phyloP scores from a whole-genome alignment of 306 rosid genomes.

The Rosa persica region DNA sequence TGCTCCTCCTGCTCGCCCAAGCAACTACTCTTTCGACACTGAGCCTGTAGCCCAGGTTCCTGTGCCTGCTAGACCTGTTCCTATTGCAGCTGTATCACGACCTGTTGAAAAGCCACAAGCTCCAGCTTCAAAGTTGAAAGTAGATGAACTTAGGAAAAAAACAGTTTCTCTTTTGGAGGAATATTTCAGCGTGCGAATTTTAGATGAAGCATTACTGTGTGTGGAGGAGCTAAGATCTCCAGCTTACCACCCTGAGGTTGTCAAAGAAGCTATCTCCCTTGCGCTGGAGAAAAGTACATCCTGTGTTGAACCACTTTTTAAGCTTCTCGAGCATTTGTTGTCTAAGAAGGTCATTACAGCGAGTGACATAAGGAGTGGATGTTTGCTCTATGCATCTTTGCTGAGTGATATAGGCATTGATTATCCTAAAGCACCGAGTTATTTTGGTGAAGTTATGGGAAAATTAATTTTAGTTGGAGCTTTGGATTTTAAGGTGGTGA shows the following conservation, averaged over 20 bases:
- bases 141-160: conserved; percentile 51
- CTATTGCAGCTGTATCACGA: conserved; percentile 21
- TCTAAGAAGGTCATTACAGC: conserved; percentile 51
- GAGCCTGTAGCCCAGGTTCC: conserved; percentile 52
- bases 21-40: conserved; percentile 33
- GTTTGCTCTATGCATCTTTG: conserved; percentile 62
- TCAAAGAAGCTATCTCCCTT: conserved; percentile 78
- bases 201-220: conserved; percentile 85
- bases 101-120: conserved; percentile 53
- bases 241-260: conserved; percentile 75
- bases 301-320: conserved; percentile 56
- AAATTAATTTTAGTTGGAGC: conserved; percentile 51
- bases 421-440: conserved; percentile 76
- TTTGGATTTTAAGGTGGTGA: conserved; percentile 71
- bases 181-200: conserved; percentile 59
- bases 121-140: conserved; percentile 45
- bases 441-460: conserved; percentile 83
- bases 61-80: conserved; percentile 43
- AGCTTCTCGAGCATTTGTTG: conserved; percentile 59
- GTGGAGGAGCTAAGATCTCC: conserved; percentile 87
- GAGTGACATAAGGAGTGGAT: conserved; percentile 68
- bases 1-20: conserved; percentile 48
- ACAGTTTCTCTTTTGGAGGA: conserved; percentile 77
- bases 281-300: conserved; percentile 81
- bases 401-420: conserved; percentile 77